Conservation (phyloP, 2,329 filamentous ascomycete genomes). For the Aspergillus fumigatiaffinis region DNA sequence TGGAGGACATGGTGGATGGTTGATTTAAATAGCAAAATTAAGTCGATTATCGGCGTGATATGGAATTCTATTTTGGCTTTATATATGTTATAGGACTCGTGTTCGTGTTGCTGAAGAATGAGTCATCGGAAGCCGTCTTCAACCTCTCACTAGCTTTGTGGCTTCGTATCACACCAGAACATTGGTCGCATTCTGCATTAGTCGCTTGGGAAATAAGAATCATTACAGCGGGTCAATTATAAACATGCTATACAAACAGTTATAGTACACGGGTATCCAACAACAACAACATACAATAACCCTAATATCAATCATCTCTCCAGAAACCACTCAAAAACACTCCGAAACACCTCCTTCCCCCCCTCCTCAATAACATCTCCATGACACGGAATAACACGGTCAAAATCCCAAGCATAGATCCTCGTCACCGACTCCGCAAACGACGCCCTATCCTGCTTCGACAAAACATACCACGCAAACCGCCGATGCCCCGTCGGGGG, state of each 20-base stretch:
- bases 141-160: background rate
- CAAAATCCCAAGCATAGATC: conserved; percentile 78
- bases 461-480: conserved; percentile 72
- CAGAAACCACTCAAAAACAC: conserved; percentile 73
- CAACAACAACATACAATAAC: background rate
- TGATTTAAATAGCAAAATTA: background rate
- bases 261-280: background rate
- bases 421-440: conserved; percentile 65
- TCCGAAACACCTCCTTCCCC: conserved; percentile 71
- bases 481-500: conserved; percentile 69
- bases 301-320: background rate
- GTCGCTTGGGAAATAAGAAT: too few species aligned
- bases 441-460: conserved; percentile 56
- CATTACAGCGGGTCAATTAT: too few species aligned
- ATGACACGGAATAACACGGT: conserved; percentile 81
- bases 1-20: background rate
- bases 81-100: background rate
- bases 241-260: background rate
- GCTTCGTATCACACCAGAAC: background rate
- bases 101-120: background rate
- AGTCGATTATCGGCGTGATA: background rate
- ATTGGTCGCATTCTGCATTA: background rate
- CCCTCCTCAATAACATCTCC: conserved; percentile 75
- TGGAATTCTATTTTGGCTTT: background rate
- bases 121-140: background rate